Evolutionary conservation across 2,329 filamentous ascomycete species (phyloP).

Genomic region (Nemania sp.): DNA sequence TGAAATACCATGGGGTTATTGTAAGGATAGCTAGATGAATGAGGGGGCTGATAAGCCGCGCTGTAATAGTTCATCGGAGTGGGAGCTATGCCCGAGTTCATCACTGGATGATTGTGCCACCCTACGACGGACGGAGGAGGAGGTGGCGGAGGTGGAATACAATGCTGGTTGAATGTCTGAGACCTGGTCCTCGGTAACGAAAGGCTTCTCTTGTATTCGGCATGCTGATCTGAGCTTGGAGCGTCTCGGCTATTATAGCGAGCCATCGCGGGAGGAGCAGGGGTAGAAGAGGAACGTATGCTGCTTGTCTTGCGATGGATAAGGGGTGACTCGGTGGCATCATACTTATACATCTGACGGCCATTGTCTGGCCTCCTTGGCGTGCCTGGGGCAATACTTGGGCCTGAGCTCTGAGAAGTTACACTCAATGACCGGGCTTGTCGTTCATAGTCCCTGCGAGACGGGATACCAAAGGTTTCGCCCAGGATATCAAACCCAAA

Average conservation of each 20-base stretch:
- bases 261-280: conserved; percentile 21
- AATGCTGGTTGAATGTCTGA: conserved; percentile 14
- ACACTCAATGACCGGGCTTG: conserved; percentile 33
- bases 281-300: conserved; percentile 25
- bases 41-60: conserved; percentile 9
- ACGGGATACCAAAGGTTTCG: conserved; percentile 45
- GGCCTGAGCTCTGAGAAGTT: conserved; percentile 38
- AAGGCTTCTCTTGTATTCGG: not conserved
- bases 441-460: conserved; percentile 43
- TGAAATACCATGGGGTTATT: not conserved
- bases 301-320: conserved; percentile 14
- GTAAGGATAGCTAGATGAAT: conserved; percentile 17
- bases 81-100: not conserved
- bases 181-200: not conserved
- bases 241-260: not conserved
- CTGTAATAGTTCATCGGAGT: conserved; percentile 9
- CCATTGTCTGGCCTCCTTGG: not conserved
- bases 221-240: conserved; percentile 11
- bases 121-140: conserved; percentile 17
- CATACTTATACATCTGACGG: conserved; percentile 1
- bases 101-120: conserved; percentile 20
- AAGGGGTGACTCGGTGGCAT: conserved; percentile 3
- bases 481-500: conserved; percentile 46
- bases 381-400: conserved; percentile 28
- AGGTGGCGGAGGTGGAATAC: conserved; percentile 24